Evolutionary conservation across 305 asterid genomes (phyloP).

Genomic region (Fraxinus dipetala): DNA sequence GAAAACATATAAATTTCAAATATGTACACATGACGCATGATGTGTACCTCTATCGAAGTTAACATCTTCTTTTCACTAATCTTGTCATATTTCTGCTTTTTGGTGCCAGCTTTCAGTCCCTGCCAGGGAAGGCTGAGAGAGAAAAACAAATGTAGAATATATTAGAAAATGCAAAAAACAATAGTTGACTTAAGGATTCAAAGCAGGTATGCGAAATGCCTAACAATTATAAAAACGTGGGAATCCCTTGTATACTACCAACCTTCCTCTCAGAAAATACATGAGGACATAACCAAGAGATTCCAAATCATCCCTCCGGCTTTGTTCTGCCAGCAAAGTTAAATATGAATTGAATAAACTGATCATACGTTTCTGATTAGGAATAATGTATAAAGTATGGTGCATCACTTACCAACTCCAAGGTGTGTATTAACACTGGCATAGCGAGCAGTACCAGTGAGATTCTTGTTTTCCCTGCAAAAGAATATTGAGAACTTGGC

Average conservation of each 20-base stretch:
- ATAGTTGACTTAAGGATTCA: constrained; percentile 7
- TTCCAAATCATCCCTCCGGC: constrained; percentile 96
- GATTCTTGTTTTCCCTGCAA: constrained; percentile 93
- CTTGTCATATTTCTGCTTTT: constrained; percentile 93
- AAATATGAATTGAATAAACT: not conserved
- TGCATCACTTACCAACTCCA: constrained; percentile 70
- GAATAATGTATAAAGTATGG: not conserved
- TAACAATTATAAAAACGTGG: constrained; percentile 16
- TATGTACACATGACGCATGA: not conserved
- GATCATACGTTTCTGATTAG: not conserved
- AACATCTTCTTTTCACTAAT: constrained; percentile 93
- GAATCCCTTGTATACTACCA: constrained; percentile 35
- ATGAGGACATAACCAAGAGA: constrained; percentile 96
- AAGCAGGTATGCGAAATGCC: constrained; percentile 3
- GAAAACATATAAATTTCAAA: constrained; percentile 15
- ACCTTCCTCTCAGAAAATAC: constrained; percentile 98
- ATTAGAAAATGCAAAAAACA: constrained; percentile 12
- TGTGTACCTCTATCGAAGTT: constrained; percentile 80
- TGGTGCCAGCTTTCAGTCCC: constrained; percentile 91
- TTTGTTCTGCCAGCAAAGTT: constrained; percentile 63
- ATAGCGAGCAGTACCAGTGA: constrained; percentile 95
- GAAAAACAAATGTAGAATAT: constrained; percentile 9
- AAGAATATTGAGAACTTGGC: constrained; percentile 13
- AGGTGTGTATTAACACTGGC: constrained; percentile 95
- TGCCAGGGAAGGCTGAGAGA: constrained; percentile 91